These are phyloP conservation scores for Amylocystis lapponica DNA, from an alignment of 768 basidiomycete species.

Conservation along the genomic window DNA sequence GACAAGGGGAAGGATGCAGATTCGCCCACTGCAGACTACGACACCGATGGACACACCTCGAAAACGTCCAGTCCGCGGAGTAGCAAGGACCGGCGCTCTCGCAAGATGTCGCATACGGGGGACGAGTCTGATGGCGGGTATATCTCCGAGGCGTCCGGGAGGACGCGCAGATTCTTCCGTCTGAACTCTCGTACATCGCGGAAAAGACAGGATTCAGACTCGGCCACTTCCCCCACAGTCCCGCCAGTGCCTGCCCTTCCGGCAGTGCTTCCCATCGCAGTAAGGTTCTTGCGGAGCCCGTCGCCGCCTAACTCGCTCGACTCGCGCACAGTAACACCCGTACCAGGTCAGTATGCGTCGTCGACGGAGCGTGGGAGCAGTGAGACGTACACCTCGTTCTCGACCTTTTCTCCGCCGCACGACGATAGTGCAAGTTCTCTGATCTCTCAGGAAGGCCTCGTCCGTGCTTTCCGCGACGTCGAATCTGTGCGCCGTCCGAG, in stretches of 20 bases:
- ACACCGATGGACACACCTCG: constrained; percentile 29
- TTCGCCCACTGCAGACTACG: constrained; percentile 22
- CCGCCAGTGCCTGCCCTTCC: constrained; percentile 17
- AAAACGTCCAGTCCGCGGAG: constrained; percentile 15
- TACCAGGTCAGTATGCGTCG: constrained; percentile 2
- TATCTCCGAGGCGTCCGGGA: constrained; percentile 24
- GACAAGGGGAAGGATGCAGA: constrained; percentile 11
- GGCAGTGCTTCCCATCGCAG: constrained; percentile 10
- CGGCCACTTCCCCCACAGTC: constrained; percentile 3
- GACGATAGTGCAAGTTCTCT: constrained; percentile 3
- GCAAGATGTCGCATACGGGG: constrained; percentile 14
- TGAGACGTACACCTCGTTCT: constrained; percentile 8
- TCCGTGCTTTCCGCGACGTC: constrained; percentile 20
- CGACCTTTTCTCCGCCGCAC: constrained; percentile 2
- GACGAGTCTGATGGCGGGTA: constrained; percentile 28
- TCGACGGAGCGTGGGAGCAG: constrained; percentile 8
- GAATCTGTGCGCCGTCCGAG: constrained; percentile 21
- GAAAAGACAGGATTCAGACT: constrained; percentile 13
- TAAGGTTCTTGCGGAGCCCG: constrained; percentile 8
- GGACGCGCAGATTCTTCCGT: constrained; percentile 25
- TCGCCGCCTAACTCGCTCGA: constrained; percentile 3
- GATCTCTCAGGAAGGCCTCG: constrained; percentile 13
- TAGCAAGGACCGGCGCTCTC: constrained; percentile 10
- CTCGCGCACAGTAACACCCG: constrained; percentile 8
- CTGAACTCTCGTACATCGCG: constrained; percentile 14